Evolutionary conservation across 164 flowering plant species (phyloP), one percentile per base, ranked within the genome.

Genomic region (Nelumbo lutea): DNA sequence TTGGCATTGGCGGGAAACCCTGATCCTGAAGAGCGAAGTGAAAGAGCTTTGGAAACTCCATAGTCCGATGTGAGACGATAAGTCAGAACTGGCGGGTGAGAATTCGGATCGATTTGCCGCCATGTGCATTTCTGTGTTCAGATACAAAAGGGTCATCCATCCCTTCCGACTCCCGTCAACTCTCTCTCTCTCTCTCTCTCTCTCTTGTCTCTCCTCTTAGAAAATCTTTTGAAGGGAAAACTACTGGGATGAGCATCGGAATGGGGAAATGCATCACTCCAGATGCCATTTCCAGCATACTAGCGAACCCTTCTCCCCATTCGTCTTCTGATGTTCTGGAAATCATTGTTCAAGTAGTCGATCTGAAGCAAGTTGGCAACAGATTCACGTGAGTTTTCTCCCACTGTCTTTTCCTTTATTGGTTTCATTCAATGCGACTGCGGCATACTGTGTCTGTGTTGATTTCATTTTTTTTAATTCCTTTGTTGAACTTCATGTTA

Each of bases 291-390:
- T 83, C 90, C 27, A 80, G 79, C 9, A 76, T 96, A 0, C 66
- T 85, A 2, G 73, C 87, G 6, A 87, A 86, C 83, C 95, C 97
- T 38, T 82, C 89, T 13, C 93, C 91, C 0, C 93, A 89, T 70
- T 79, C 95, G 1, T 76, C 83, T 5, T 59, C 83, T 5, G 83
- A 77, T 40, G 45, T 82, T 27, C 88, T 96, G 0, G 90, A 86
- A 40, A 68, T 92, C 42, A 76, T 92, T 42, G 83, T 95, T 50
- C 98, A 92, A 72, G 88, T 90, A 42, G 65, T 90, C 57, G 96
- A 92, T 79, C 91, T 95, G 60, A 85, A 83, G 81, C 74, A 83
- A 14, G 80, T 82, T 15, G 96, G 98, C n/a, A 90, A 75, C 72
- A 79, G 90, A 70, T 90, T 76, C 81, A 89, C 74, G 97, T 92